Evolutionary conservation across 1,139 yeast genomes (phyloP), one percentile per base, ranked within the genome.

Genomic region (Arxiozyma bovina): DNA sequence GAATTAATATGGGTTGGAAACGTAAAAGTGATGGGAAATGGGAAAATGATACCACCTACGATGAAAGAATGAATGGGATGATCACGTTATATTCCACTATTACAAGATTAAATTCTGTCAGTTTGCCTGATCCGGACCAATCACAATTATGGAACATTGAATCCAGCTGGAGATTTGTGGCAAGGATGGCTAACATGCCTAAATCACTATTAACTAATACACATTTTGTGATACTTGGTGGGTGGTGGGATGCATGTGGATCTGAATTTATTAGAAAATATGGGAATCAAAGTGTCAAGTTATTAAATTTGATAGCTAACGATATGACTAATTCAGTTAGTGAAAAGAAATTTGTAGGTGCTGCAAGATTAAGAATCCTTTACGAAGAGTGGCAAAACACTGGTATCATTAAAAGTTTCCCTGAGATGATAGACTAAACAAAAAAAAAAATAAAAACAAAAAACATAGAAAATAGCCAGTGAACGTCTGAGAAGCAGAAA

Each of bases 181-280:
- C 96, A 0, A 75, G 98, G 50, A 70, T 82, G 55, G 73, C 85
- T 46, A 91, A 93, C 68, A 74, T 79, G 1, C 77, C 80, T 1
- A 43, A 64, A 5, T 70, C 71, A 0, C 66, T 79, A 12, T 66
- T 89, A 17, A 74, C 81, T 0, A 85, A 89, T 60, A 79, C 86
- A 0, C 96, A 90, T 66, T 91, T 78, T 66, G 76, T 83, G 0
- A 79, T 87, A 1, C 77, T 84, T 8, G 83, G 90, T 1, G 80
- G 87, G 46, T 91, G 97, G 96, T 89, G 97, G 96, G 99, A 94
- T 60, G 82, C 91, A 7, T 77, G 86, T 48, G 93, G 88, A 0
- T 61, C 62, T 17, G 74, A 79, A 48, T 80, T 93, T 55, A 56
- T 76, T 9, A 64, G 67, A 15, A 76, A 76, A 0, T 94, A 82